Conservation (phyloP, 768 basidiomycete species). For the Podaxis mareebaensis region DNA sequence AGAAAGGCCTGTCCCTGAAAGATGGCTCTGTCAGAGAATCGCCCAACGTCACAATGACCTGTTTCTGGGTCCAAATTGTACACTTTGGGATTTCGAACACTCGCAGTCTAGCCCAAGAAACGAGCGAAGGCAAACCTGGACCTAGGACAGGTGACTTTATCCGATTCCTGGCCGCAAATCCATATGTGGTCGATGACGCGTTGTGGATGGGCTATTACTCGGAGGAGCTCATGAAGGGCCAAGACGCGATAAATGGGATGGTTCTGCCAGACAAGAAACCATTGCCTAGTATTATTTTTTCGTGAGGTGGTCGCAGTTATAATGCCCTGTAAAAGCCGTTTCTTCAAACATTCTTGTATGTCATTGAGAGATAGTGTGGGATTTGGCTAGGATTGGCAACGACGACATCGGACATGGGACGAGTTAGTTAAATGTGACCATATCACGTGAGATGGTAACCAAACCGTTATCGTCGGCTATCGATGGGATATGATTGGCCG, state of each 20-base stretch:
- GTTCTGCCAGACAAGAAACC: conserved; percentile 46
- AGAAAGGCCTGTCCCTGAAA: conserved; percentile 35
- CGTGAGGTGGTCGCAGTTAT: conserved; percentile 24
- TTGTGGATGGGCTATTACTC: conserved; percentile 45
- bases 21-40: conserved; percentile 32
- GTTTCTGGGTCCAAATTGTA: conserved; percentile 51
- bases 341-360: neutral
- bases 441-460: neutral
- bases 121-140: neutral
- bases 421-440: neutral
- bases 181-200: conserved; percentile 39
- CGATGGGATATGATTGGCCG: conserved; percentile 14
- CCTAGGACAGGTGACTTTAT: conserved; percentile 28
- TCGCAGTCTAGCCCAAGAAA: conserved; percentile 19
- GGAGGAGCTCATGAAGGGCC: conserved; percentile 42
- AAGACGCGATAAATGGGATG: conserved; percentile 39
- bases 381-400: too few species aligned
- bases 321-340: neutral
- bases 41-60: conserved; percentile 47
- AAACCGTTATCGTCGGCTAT: conserved; percentile 5
- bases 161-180: conserved; percentile 39
- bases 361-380: too few species aligned
- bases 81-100: conserved; percentile 45
- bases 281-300: conserved; percentile 36
- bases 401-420: neutral